These are phyloP conservation scores for Pseudogymnoascus sp. DNA, from an alignment of 2,329 filamentous ascomycete genomes.

Conservation along the genomic window DNA sequence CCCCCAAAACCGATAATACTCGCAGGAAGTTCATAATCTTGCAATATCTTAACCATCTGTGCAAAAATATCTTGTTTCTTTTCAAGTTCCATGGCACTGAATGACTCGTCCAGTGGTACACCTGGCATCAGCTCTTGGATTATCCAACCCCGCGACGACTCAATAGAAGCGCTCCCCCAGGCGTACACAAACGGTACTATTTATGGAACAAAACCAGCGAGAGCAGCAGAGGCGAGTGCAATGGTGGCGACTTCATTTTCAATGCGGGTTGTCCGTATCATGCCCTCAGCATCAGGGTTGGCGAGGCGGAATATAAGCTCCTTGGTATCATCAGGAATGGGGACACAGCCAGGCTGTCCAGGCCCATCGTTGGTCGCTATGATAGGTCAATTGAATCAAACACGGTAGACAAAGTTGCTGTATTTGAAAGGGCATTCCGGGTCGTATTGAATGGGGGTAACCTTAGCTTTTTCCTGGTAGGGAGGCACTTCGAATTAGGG, in stretches of 20 bases:
- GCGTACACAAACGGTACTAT: conserved; percentile 31
- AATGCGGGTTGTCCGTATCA: conserved; percentile 25
- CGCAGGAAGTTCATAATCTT: conserved; percentile 30
- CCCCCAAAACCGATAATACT: conserved; percentile 31
- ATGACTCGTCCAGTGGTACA: conserved; percentile 22
- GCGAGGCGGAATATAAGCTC: conserved; percentile 32
- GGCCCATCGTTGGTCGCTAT: background rate
- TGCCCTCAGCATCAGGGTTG: conserved; percentile 30
- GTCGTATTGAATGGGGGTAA: conserved; percentile 31
- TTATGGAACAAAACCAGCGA: conserved; percentile 23
- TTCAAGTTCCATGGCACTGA: conserved; percentile 22
- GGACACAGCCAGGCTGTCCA: conserved; percentile 24
- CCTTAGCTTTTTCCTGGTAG: conserved; percentile 15
- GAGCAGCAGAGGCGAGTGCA: conserved; percentile 28
- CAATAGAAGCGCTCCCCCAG: conserved; percentile 25
- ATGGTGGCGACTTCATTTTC: conserved; percentile 33
- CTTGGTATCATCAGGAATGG: conserved; percentile 25
- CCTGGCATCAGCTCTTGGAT: conserved; percentile 32
- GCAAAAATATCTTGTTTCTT: conserved; percentile 28
- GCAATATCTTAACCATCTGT: conserved; percentile 31
- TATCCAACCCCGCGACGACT: conserved; percentile 27
- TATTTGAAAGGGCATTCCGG: conserved; percentile 31
- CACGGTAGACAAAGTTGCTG: conserved; percentile 34
- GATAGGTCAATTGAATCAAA: conserved; percentile 15
- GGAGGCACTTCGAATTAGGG: background rate